Evolutionary conservation across 2,329 filamentous ascomycete genomes (phyloP), one percentile per base, ranked within the genome.

Genomic region (Cordyceps cateniannulata): DNA sequence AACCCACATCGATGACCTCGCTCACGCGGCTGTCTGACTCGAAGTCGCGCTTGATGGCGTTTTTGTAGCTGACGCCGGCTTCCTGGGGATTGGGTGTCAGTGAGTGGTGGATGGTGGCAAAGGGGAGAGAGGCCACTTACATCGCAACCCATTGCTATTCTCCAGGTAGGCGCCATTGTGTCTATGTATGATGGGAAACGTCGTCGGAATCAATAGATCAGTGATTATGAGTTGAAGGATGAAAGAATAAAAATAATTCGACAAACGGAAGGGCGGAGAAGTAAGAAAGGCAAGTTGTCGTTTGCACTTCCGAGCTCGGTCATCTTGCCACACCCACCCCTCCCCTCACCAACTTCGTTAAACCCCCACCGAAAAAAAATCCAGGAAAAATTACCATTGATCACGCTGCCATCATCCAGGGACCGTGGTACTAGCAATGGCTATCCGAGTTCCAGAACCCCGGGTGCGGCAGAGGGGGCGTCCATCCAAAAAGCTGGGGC

Each of bases 21-120:
- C 79, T 75, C 65, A 96, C 89, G 63, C 86, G 84, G 3, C 82
- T 75, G 74, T 89, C 84, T 52, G 82, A 78, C 65, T 87, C 80
- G 63, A 96, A 84, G 69, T 91, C 86, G 57, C 81, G 78, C 71
- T 90, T 90, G 77, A 96, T 87, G 66, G 85, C 83, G 71, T 86
- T 84, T 75, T 93, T 95, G 83, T 95, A 95, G 66, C 76, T 77
- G 68, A 89, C 82, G 70, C 91, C 91, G 62, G 90, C 90, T 67
- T 91, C 88, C 79, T 82, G 60, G 22, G 2, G 3, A 2, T 20
- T 5, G 5, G 42, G 8, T 9, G 29, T 66, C 60, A 66, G 63
- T 25, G 45, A 16, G 35, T 40, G 49, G 42, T 1, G 44, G 8
- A 24, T 25, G 20, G 24, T 12, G 22, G 44, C n/a, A 20, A 25